Evolutionary conservation across 148 eudicot species (phyloP).

Genomic region (Fagopyrum esculentum): DNA sequence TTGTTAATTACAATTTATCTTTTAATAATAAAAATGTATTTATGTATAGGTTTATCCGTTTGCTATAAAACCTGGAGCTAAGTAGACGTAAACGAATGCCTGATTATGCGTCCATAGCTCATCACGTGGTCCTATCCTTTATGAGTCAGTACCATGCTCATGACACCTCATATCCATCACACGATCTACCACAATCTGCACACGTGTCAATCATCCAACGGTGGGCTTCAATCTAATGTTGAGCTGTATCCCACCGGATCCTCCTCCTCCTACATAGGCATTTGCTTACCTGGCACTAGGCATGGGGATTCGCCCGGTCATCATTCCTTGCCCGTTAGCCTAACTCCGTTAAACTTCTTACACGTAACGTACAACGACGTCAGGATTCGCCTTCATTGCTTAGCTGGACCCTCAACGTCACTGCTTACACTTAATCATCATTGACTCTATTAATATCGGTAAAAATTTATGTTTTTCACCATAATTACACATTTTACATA

Average conservation of each 20-base stretch:
- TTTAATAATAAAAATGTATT: no score
- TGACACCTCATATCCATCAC: background rate
- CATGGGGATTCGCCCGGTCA: background rate
- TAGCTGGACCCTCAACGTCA: conserved; percentile 9
- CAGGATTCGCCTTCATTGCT: background rate
- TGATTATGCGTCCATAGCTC: background rate
- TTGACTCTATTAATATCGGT: no score
- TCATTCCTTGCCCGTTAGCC: conserved; percentile 2
- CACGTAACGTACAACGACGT: background rate
- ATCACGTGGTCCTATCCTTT: background rate
- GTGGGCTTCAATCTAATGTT: background rate
- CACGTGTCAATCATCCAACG: background rate
- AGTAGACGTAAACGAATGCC: background rate
- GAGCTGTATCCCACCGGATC: background rate
- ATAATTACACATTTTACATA: no score
- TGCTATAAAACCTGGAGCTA: background rate
- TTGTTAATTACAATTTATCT: no score
- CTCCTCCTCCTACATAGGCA: background rate
- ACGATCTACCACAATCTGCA: background rate
- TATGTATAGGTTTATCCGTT: background rate
- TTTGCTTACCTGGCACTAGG: conserved; percentile 7
- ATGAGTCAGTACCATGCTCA: background rate
- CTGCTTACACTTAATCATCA: background rate
- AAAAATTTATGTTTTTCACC: no score
- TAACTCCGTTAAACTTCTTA: background rate